These are phyloP conservation scores for Mortierella alpina DNA, from an alignment of 192 early-diverging fungal genomes.

Conservation along the genomic window DNA sequence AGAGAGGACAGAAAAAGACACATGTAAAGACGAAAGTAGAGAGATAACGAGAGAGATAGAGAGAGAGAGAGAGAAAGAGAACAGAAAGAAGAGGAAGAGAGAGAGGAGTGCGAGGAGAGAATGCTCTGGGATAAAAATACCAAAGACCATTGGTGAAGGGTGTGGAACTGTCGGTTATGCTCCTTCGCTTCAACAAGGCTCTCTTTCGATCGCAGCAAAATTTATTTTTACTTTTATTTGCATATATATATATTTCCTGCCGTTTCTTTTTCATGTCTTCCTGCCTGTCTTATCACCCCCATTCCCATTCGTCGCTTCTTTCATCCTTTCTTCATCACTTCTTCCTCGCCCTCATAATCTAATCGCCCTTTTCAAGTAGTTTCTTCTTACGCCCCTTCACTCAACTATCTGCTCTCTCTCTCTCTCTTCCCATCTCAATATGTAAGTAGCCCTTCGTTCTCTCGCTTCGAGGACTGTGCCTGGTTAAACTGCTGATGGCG, in stretches of 20 bases:
- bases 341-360: background rate
- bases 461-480: too few relatives aligned
- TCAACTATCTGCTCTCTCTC: background rate
- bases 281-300: background rate
- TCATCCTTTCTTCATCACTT: background rate
- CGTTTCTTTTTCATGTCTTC: conserved; percentile 1
- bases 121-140: background rate
- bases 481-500: too few relatives aligned
- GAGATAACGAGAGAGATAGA: conserved; percentile 7
- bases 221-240: background rate
- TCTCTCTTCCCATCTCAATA: background rate
- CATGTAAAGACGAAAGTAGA: too few relatives aligned
- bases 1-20: background rate
- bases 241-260: background rate
- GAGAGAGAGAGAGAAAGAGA: conserved; percentile 6
- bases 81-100: conserved; percentile 1
- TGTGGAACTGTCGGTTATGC: too few relatives aligned
- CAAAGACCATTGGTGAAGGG: background rate
- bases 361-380: background rate
- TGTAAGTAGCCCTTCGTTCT: background rate
- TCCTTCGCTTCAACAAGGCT: too few relatives aligned
- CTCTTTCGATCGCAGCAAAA: too few relatives aligned
- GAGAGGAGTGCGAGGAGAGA: background rate
- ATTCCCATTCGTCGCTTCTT: background rate
- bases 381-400: background rate